phyloP scores from a whole-genome alignment of 495 filamentous ascomycete species.

The Elaphomyces granulatus region DNA sequence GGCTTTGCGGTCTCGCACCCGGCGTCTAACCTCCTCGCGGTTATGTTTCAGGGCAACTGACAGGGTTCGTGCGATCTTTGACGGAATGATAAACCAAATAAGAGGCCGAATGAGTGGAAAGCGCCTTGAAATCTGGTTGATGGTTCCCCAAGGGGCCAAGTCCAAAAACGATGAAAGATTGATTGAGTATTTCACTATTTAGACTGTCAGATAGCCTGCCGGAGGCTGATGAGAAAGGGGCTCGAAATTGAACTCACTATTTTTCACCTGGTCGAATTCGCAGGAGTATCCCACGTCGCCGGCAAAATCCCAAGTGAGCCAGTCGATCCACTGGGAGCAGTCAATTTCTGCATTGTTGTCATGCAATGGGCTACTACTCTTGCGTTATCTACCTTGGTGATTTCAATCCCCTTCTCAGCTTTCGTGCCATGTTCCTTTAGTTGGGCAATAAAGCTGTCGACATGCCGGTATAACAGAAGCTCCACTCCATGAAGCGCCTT shows the following conservation, averaged over 20 bases:
- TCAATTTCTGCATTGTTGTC: too few species aligned
- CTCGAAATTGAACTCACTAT: neutral
- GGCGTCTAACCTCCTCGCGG: neutral
- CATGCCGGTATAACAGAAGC: too few species aligned
- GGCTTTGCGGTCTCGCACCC: neutral
- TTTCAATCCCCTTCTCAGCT: too few species aligned
- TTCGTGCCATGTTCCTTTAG: neutral
- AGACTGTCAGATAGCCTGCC: constrained; percentile 1
- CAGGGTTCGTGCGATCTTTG: neutral
- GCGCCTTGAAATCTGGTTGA: neutral
- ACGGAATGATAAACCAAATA: neutral
- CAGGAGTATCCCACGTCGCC: neutral
- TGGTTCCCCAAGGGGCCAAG: neutral
- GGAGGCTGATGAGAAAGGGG: constrained; percentile 1
- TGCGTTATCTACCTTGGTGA: neutral
- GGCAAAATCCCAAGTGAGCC: constrained; percentile 1
- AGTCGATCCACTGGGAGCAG: constrained; percentile 3
- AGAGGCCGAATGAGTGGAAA: neutral
- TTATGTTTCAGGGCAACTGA: neutral
- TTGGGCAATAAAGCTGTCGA: constrained; percentile 1
- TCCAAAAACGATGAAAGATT: too few species aligned
- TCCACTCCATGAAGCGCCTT: too few species aligned
- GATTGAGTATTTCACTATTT: too few species aligned
- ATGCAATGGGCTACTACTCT: neutral
- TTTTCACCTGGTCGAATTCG: neutral